Evolutionary conservation across 768 basidiomycete species (phyloP).

Genomic region (Mycena capillaripes): DNA sequence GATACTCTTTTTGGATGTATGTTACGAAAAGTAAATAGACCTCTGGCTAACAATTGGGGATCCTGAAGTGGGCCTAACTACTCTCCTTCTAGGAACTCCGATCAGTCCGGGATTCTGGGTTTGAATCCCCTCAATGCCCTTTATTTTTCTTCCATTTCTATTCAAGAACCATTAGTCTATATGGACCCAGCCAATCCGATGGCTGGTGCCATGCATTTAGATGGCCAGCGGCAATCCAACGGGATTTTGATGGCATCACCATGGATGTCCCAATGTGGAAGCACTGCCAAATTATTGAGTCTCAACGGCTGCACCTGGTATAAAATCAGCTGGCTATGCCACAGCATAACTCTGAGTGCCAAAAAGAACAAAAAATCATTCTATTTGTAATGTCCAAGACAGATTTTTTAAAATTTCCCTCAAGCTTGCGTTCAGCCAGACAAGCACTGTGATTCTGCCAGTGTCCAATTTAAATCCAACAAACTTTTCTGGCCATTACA

Average conservation of each 20-base stretch:
- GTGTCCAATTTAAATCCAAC: not conserved
- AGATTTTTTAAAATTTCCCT: not conserved
- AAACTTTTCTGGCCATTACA: not conserved
- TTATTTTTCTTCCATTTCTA: too few relatives aligned
- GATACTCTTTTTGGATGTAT: too few relatives aligned
- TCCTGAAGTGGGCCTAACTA: too few relatives aligned
- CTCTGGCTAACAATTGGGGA: too few relatives aligned
- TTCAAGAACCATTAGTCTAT: too few relatives aligned
- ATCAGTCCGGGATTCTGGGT: too few relatives aligned
- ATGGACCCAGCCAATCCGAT: too few relatives aligned
- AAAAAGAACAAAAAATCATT: not conserved
- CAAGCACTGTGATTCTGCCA: too few relatives aligned
- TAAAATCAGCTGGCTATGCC: not conserved
- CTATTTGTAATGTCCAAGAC: not conserved
- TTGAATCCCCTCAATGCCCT: too few relatives aligned
- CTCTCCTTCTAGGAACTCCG: too few relatives aligned
- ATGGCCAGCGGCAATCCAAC: not conserved
- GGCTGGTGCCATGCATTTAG: too few relatives aligned
- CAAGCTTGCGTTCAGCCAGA: not conserved
- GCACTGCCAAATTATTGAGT: constrained; percentile 1
- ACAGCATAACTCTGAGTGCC: not conserved
- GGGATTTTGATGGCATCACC: constrained; percentile 10
- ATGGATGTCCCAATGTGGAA: not conserved
- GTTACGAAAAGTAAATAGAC: too few relatives aligned
- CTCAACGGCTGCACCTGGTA: not conserved